Evolutionary conservation across 768 basidiomycete species (phyloP).

Genomic region (Cystobasidium ongulense): DNA sequence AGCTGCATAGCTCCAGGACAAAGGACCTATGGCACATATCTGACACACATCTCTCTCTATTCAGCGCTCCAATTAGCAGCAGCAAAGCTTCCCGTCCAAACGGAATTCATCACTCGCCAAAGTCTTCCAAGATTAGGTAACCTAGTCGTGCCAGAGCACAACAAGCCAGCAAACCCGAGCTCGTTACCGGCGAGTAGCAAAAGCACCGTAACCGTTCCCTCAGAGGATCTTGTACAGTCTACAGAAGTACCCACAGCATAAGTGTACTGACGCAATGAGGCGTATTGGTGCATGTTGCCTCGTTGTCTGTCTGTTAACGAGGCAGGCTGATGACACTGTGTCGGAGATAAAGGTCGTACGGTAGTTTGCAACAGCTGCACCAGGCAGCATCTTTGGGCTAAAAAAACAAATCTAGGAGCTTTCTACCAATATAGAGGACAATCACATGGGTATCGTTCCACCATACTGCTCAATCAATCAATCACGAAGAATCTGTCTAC

Average conservation of each 20-base stretch:
- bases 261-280: no score
- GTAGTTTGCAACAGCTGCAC: no score
- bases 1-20: constrained; percentile 11
- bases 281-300: no score
- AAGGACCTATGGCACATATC: not conserved
- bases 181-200: not conserved
- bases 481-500: no score
- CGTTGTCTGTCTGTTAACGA: no score
- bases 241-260: not conserved
- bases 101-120: constrained; percentile 62
- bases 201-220: not conserved
- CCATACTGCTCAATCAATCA: no score
- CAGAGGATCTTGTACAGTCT: not conserved
- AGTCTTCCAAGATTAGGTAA: constrained; percentile 13
- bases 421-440: no score
- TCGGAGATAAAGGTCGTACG: no score
- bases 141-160: not conserved
- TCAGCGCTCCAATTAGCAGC: constrained; percentile 79
- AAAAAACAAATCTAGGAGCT: no score
- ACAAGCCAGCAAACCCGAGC: constrained; percentile 10
- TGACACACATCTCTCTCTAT: not conserved
- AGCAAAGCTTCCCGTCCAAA: constrained; percentile 72
- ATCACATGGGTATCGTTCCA: no score
- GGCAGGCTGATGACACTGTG: no score
- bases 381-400: no score